These are phyloP conservation scores for Phoma sp. DNA, from an alignment of 2,329 filamentous ascomycete species.

Conservation along the genomic window DNA sequence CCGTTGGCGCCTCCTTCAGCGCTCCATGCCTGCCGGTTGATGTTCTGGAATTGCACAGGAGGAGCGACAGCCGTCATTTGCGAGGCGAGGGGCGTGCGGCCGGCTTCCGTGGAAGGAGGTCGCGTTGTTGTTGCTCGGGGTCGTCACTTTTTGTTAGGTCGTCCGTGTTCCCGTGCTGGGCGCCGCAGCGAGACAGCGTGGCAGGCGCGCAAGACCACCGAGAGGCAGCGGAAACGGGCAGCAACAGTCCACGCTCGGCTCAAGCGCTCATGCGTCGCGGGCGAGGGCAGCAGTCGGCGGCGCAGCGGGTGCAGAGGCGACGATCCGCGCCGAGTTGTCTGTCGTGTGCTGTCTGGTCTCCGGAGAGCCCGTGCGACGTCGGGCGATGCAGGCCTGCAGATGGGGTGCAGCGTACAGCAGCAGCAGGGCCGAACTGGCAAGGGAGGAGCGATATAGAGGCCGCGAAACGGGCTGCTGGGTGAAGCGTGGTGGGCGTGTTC, in stretches of 20 bases:
- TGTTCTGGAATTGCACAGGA: constrained; percentile 68
- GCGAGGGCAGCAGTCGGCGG: constrained; percentile 18
- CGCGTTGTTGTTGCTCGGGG: constrained; percentile 25
- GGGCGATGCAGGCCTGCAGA: constrained; percentile 21
- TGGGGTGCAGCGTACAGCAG: constrained; percentile 17
- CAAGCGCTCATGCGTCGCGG: constrained; percentile 40
- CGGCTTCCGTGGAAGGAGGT: constrained; percentile 27
- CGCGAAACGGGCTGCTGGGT: constrained; percentile 24
- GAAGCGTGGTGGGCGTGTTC: constrained; percentile 29
- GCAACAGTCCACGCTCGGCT: constrained; percentile 17
- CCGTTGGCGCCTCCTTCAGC: constrained; percentile 66
- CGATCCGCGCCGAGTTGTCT: constrained; percentile 22
- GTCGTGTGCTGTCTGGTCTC: constrained; percentile 45
- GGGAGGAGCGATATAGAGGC: constrained; percentile 21
- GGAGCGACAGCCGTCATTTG: constrained; percentile 72
- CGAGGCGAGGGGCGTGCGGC: constrained; percentile 32
- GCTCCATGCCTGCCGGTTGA: constrained; percentile 68
- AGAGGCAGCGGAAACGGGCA: constrained; percentile 25
- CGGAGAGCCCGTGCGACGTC: constrained; percentile 44
- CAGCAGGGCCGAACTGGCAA: constrained; percentile 24
- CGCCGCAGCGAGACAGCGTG: constrained; percentile 38
- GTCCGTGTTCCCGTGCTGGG: constrained; percentile 38
- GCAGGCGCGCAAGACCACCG: constrained; percentile 31
- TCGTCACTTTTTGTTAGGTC: constrained; percentile 35
- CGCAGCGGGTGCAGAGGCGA: constrained; percentile 19